These are phyloP conservation scores for Rhododendron ovatum DNA, from an alignment of 148 eudicot genomes.

Conservation along the genomic window DNA sequence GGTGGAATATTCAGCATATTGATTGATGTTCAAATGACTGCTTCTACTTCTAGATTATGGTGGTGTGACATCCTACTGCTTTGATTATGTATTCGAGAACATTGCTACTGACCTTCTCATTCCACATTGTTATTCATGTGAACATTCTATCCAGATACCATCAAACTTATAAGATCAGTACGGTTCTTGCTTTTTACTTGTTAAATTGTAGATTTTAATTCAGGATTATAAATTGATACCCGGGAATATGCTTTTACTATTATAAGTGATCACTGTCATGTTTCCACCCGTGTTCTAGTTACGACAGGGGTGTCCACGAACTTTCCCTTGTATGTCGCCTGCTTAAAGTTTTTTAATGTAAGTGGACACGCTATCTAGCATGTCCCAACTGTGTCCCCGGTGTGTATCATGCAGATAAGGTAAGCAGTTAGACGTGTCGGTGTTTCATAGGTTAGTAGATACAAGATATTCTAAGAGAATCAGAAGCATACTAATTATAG, in stretches of 20 bases:
- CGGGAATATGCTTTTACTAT: too few relatives aligned
- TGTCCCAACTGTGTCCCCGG: too few relatives aligned
- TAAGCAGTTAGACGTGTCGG: too few relatives aligned
- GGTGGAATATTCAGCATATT: too few relatives aligned
- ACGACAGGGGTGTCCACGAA: neutral
- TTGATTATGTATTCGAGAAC: neutral
- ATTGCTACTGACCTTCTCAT: neutral
- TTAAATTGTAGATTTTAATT: too few relatives aligned
- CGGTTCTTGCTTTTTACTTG: too few relatives aligned
- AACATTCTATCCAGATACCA: neutral
- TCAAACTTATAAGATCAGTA: too few relatives aligned
- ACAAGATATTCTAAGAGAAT: too few relatives aligned
- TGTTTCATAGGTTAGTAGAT: too few relatives aligned
- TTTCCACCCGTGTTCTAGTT: neutral
- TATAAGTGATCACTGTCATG: neutral
- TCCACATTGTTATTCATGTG: neutral
- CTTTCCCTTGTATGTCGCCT: neutral
- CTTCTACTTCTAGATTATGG: neutral
- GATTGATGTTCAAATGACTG: too few relatives aligned
- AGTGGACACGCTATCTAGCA: too few relatives aligned
- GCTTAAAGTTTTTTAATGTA: neutral
- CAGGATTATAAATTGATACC: neutral
- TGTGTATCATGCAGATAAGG: neutral
- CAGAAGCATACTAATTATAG: too few relatives aligned
- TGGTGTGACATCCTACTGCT: neutral